Percentiles rank a stretch among this genome's conserved stretches.
phyloP scores from a whole-genome alignment of 306 rosid species.

The Citrullus amarus region DNA sequence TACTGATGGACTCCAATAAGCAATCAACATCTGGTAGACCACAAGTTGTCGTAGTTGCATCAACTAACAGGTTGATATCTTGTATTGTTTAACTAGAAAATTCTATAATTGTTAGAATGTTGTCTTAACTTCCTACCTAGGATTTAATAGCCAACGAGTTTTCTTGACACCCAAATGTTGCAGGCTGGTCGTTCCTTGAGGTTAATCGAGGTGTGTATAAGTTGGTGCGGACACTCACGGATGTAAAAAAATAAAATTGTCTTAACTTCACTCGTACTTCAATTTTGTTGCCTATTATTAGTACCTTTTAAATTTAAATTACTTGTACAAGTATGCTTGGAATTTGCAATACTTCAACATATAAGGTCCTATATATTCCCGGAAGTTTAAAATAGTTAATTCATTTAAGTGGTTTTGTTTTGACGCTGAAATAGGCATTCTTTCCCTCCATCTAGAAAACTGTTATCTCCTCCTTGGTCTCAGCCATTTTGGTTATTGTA shows the following conservation, averaged over 20 bases:
- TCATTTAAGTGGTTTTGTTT: background rate
- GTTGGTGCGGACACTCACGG: too few species aligned
- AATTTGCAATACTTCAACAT: background rate
- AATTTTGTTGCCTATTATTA: background rate
- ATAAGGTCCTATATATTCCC: background rate
- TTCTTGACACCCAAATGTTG: too few species aligned
- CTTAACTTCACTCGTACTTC: background rate
- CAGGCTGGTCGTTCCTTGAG: too few species aligned
- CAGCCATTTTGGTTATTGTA: too few species aligned
- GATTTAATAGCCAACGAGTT: too few species aligned
- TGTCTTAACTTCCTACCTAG: background rate
- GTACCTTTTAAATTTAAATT: background rate
- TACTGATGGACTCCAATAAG: conserved; percentile 60
- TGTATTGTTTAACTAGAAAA: background rate
- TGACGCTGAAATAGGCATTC: too few species aligned
- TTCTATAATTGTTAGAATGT: background rate
- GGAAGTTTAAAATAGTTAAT: background rate
- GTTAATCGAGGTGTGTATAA: too few species aligned
- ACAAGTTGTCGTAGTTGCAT: conserved; percentile 74
- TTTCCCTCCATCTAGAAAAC: too few species aligned
- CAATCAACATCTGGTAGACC: conserved; percentile 31
- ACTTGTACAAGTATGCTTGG: background rate
- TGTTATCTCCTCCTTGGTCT: too few species aligned
- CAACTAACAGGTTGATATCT: conserved; percentile 64
- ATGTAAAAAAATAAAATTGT: too few species aligned